phyloP scores from a whole-genome alignment of 1,284 basidiomycete genomes.

The Sporisorium reilianum region DNA sequence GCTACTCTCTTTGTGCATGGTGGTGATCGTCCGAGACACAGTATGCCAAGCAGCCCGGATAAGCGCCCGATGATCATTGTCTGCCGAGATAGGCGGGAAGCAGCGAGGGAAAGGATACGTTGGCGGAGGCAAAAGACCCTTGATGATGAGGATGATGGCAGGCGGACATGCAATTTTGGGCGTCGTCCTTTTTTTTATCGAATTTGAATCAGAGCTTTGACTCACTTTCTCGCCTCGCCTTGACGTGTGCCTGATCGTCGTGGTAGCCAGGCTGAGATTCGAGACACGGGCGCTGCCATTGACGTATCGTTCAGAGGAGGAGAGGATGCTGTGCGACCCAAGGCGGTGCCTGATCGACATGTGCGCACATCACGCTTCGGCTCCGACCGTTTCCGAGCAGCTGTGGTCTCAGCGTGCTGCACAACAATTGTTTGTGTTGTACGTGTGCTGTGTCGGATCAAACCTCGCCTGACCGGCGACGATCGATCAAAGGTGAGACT shows the following conservation, averaged over 20 bases:
- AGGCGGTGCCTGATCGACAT: neutral
- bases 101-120: neutral
- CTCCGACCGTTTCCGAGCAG: neutral
- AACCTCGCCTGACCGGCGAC: neutral
- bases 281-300: neutral
- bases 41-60: neutral
- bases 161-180: neutral
- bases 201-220: neutral
- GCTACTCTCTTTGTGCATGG: neutral
- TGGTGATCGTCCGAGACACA: neutral
- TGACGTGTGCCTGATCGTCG: neutral
- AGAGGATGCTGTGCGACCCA: neutral
- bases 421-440: slow-evolving; percentile 1
- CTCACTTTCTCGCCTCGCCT: neutral
- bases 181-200: neutral
- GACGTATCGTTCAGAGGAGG: neutral
- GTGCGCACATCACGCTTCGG: neutral
- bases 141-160: no score
- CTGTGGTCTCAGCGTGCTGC: neutral
- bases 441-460: neutral
- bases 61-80: no score
- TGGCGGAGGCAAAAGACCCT: no score
- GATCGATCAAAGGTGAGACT: neutral
- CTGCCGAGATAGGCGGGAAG: no score
- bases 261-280: neutral